Percentiles rank a stretch among this genome's conserved stretches.
Conservation (phyloP, 768 basidiomycete species). For the Imleria badia region DNA sequence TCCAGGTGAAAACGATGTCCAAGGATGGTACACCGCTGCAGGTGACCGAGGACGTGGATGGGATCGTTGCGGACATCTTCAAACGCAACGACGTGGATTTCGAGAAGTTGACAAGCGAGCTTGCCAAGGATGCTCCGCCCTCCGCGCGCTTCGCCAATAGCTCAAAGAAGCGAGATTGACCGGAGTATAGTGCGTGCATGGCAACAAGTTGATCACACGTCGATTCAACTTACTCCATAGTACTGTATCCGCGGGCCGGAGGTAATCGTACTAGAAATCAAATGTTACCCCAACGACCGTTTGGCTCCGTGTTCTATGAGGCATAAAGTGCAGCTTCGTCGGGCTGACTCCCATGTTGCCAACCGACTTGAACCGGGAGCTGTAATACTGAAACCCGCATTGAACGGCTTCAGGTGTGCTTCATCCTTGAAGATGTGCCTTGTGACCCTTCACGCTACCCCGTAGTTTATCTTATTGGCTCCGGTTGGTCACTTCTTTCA, state of each 20-base stretch:
- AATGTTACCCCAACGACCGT: not conserved
- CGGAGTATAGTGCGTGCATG: slow-evolving; percentile 1
- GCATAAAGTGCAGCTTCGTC: no score
- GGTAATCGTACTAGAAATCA: not conserved
- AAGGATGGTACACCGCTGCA: slow-evolving; percentile 21
- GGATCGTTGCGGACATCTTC: slow-evolving; percentile 33
- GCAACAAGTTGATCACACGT: not conserved
- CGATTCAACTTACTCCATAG: not conserved
- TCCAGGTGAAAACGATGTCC: slow-evolving; percentile 31
- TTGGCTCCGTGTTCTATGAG: not conserved
- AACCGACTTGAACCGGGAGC: no score
- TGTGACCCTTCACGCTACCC: slow-evolving; percentile 13
- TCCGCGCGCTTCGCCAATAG: slow-evolving; percentile 22
- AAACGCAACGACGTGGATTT: slow-evolving; percentile 32
- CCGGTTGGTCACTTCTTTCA: slow-evolving; percentile 5
- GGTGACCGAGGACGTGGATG: slow-evolving; percentile 32
- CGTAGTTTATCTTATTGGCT: not conserved
- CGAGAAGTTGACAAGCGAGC: slow-evolving; percentile 26
- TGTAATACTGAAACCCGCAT: no score
- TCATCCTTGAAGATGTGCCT: not conserved
- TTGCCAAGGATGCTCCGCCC: slow-evolving; percentile 18
- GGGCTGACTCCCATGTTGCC: no score
- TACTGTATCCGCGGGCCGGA: not conserved
- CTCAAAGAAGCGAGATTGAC: slow-evolving; percentile 32
- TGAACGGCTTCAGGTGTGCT: not conserved